These are phyloP conservation scores for Fusarium decemcellulare DNA, from an alignment of 2,329 filamentous ascomycete species.

Conservation along the genomic window DNA sequence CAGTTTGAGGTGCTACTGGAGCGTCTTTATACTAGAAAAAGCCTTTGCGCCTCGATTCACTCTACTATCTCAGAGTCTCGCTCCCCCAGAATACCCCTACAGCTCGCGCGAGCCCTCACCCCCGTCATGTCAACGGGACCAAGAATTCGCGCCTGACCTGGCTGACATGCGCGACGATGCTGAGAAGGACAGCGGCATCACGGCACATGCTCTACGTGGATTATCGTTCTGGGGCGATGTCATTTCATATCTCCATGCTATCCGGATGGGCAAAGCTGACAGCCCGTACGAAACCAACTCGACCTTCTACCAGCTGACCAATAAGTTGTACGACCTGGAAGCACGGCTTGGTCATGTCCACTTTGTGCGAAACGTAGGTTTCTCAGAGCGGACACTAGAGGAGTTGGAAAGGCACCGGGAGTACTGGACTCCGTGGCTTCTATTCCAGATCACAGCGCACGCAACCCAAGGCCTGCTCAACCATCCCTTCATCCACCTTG, in stretches of 20 bases:
- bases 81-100: conserved; percentile 24
- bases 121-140: conserved; percentile 9
- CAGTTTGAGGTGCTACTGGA: conserved; percentile 41
- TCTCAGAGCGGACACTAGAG: conserved; percentile 31
- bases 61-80: conserved; percentile 2
- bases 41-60: conserved; percentile 34
- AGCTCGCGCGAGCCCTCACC: conserved; percentile 35
- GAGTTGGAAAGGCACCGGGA: conserved; percentile 35
- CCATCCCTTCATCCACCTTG: conserved; percentile 42
- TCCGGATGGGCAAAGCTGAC: conserved; percentile 34
- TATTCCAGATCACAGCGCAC: conserved; percentile 38
- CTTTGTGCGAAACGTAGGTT: conserved; percentile 42
- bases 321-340: conserved; percentile 39
- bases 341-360: conserved; percentile 27
- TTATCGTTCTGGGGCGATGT: conserved; percentile 39
- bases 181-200: conserved; percentile 33
- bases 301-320: conserved; percentile 37
- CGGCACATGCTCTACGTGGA: conserved; percentile 25
- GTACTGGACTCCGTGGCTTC: conserved; percentile 41
- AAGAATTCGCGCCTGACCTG: conserved; percentile 37
- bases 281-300: conserved; percentile 37
- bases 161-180: conserved; percentile 32
- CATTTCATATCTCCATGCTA: conserved; percentile 31
- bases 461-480: conserved; percentile 36
- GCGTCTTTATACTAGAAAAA: conserved; percentile 39